Conservation (phyloP, 306 rosid species). For the Herpetospermum pedunculosum region DNA sequence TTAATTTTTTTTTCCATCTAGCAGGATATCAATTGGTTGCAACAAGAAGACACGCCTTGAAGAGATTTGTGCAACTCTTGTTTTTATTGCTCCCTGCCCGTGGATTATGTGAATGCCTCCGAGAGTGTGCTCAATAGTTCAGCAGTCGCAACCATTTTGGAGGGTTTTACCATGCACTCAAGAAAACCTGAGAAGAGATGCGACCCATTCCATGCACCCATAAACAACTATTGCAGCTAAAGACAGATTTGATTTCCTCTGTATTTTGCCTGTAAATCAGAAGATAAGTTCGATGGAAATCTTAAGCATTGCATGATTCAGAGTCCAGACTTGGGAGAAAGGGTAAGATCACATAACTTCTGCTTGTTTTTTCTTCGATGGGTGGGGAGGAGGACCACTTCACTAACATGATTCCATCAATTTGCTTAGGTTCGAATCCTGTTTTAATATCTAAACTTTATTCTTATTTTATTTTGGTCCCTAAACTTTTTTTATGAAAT, state of each 20-base stretch:
- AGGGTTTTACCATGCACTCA: not conserved
- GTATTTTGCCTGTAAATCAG: not conserved
- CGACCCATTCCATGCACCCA: not conserved
- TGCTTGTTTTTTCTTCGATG: not conserved
- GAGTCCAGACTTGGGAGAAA: not conserved
- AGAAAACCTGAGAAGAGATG: not conserved
- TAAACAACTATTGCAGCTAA: not conserved
- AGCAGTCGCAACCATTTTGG: not conserved
- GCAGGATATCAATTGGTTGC: constrained; percentile 32
- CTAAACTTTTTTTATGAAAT: too few species aligned
- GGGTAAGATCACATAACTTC: constrained; percentile 6
- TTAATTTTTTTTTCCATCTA: not conserved
- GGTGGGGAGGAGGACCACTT: not conserved
- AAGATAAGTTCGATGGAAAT: not conserved
- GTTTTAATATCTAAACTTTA: not conserved
- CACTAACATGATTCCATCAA: not conserved
- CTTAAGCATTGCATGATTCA: not conserved
- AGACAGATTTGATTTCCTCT: constrained; percentile 1
- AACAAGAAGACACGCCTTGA: constrained; percentile 13
- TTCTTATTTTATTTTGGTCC: not conserved
- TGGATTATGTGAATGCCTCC: not conserved
- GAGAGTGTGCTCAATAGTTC: not conserved
- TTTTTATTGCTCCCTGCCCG: not conserved
- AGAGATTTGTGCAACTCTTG: constrained; percentile 2
- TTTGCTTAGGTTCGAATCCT: not conserved